A percentile compares a stretch with the other conserved stretches of the same genome.
Evolutionary conservation across 192 early-diverging fungal genomes (phyloP).

Genomic region (Backusella sp.): DNA sequence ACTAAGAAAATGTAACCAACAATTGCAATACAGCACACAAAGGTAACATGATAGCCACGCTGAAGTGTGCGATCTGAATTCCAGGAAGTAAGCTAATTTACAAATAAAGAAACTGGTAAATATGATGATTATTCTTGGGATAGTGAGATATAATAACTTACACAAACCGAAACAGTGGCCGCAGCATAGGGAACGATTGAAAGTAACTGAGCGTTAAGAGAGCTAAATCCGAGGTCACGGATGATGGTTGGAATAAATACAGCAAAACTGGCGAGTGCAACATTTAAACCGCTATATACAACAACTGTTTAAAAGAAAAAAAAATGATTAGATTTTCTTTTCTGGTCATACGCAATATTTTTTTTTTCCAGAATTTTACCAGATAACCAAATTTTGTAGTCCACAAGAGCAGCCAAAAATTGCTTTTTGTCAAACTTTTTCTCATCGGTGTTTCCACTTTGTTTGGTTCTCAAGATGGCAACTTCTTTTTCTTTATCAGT

Average conservation of each 20-base stretch:
- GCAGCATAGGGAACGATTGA: slow-evolving; percentile 13
- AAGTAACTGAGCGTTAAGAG: slow-evolving; percentile 19
- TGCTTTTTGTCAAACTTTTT: slow-evolving; percentile 27
- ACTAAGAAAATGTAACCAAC: slow-evolving; percentile 49
- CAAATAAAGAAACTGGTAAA: background rate
- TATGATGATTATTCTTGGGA: slow-evolving; percentile 29
- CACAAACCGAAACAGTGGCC: slow-evolving; percentile 33
- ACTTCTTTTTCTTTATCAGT: slow-evolving; percentile 37
- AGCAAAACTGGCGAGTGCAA: slow-evolving; percentile 49
- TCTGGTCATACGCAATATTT: background rate
- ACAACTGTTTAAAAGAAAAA: slow-evolving; percentile 6
- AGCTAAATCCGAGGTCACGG: slow-evolving; percentile 34
- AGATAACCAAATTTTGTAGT: slow-evolving; percentile 29
- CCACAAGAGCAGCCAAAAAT: slow-evolving; percentile 34
- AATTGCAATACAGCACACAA: slow-evolving; percentile 19
- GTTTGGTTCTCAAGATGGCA: slow-evolving; percentile 31
- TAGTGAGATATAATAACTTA: slow-evolving; percentile 14
- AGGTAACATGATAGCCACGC: slow-evolving; percentile 38
- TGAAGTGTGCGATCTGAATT: slow-evolving; percentile 50
- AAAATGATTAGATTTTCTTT: background rate
- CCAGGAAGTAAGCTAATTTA: slow-evolving; percentile 35
- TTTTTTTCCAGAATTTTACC: slow-evolving; percentile 6
- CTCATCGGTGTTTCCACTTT: slow-evolving; percentile 23
- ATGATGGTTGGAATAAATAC: slow-evolving; percentile 50
- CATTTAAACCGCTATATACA: slow-evolving; percentile 42